Evolutionary conservation across 2,329 filamentous ascomycete species (phyloP).

Genomic region (Paecilomyces formosus): DNA sequence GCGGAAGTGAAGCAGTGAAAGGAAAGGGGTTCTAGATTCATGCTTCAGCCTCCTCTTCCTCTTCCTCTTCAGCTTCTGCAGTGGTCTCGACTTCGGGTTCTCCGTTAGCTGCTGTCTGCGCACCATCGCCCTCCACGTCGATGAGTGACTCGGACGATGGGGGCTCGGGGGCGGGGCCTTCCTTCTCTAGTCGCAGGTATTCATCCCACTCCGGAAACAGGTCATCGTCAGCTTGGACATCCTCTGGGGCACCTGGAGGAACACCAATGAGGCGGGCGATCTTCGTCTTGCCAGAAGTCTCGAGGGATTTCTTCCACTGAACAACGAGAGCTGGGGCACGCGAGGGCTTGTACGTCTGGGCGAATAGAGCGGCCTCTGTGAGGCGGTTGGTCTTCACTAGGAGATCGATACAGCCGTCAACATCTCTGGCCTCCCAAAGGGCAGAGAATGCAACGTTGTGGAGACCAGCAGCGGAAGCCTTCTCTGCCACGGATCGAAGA

Average conservation of each 20-base stretch:
- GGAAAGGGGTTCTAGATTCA: background rate
- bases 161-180: slow-evolving; percentile 48
- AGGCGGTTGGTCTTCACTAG: slow-evolving; percentile 70
- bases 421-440: slow-evolving; percentile 78
- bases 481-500: slow-evolving; percentile 61
- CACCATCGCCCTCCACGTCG: slow-evolving; percentile 30
- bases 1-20: background rate
- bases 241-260: slow-evolving; percentile 62
- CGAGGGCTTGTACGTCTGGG: slow-evolving; percentile 92
- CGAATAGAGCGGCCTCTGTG: slow-evolving; percentile 83
- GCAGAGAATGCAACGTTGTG: slow-evolving; percentile 93
- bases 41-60: slow-evolving; percentile 11
- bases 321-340: slow-evolving; percentile 59
- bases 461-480: slow-evolving; percentile 67
- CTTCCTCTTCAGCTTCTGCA: slow-evolving; percentile 17
- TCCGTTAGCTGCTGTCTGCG: slow-evolving; percentile 24
- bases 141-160: slow-evolving; percentile 33
- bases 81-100: slow-evolving; percentile 21
- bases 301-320: slow-evolving; percentile 75
- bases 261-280: slow-evolving; percentile 76
- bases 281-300: slow-evolving; percentile 77
- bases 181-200: slow-evolving; percentile 72
- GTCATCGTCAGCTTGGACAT: slow-evolving; percentile 54
- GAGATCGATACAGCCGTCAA: slow-evolving; percentile 72
- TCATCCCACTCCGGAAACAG: slow-evolving; percentile 96